phyloP scores from a whole-genome alignment of 148 eudicot genomes.

The Silene latifolia region DNA sequence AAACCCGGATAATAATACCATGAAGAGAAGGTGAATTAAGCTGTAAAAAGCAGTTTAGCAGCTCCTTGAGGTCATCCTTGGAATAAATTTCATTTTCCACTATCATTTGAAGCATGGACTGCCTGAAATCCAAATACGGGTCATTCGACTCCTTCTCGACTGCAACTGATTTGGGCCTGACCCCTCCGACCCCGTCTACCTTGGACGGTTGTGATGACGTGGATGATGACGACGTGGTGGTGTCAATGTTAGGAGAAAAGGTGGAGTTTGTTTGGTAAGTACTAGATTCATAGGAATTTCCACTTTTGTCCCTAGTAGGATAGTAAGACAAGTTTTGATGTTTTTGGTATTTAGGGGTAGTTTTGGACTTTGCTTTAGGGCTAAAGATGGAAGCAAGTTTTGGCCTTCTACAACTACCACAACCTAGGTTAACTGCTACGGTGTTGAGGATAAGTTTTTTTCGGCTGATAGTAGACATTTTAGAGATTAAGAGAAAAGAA shows the following conservation, averaged over 20 bases:
- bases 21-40: conserved; percentile 74
- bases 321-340: conserved; percentile 19
- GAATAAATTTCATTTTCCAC: conserved; percentile 75
- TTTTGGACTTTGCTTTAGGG: conserved; percentile 38
- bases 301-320: conserved; percentile 22
- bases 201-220: conserved; percentile 24
- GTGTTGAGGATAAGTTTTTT: conserved; percentile 31
- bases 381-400: conserved; percentile 41
- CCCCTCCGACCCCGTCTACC: conserved; percentile 44
- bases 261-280: too few relatives aligned
- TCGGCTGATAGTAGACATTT: conserved; percentile 30
- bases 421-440: conserved; percentile 42
- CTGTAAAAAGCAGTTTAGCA: conserved; percentile 81
- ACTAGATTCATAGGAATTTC: not conserved
- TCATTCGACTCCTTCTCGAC: conserved; percentile 88
- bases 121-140: conserved; percentile 81
- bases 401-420: conserved; percentile 37
- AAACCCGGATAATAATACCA: conserved; percentile 68
- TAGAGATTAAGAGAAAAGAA: conserved; percentile 5
- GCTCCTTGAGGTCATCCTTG: conserved; percentile 63
- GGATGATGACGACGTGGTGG: too few relatives aligned
- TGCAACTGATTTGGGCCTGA: conserved; percentile 65
- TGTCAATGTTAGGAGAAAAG: too few relatives aligned
- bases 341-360: conserved; percentile 23
- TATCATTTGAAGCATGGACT: conserved; percentile 92